Base-by-base conservation (phyloP, 306 rosid genomes). In the Gastrolobium bilobum region DNA sequence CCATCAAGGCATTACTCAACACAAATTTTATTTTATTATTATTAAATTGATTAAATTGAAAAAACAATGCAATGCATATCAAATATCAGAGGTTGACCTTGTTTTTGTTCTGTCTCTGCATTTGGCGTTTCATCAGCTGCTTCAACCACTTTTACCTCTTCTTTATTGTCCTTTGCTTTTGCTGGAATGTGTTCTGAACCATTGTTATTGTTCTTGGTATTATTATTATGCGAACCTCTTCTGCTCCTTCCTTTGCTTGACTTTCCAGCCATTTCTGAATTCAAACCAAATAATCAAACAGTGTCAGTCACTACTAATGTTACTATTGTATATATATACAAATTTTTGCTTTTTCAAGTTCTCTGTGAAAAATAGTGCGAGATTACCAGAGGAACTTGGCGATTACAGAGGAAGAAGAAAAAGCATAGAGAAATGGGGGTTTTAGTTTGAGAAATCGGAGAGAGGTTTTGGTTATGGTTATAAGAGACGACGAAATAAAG, bases 261-360 rank as follows among this genome's bases (percentile, higher is more conserved):
- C 39, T 89, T 91, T 47, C 93, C 93, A 35, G 91, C 96, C 96
- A 91, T 91, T 56, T 52, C 35, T 70, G 76, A 50, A 51, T 2
- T 13, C 30, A 38, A 67, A 67, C 3, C 10, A 38, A 39, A 35
- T 3, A 37, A 48, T 2, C 2, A 9, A 46, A 46, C 10, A 3
- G 20, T 13, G 6, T 48, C 6, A 13, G 54, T 3, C 20, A 48
- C 15, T 48, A 20, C 26, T 20, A 20, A 20, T 0, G 51, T 47
- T 47, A 14, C 3, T 2, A 50, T 20, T 20, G 26, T 20, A n/a
- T 50, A 26, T 8, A 48, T 20, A 50, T 50, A 50, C 7, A 50
- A n/a, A 46, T 3, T 9, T 9, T 10, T n/a, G 51, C 4, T n/a
- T 11, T 50, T 50, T 11, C 1, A 10, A 47, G 53, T 10, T 47